A percentile compares a stretch with the other conserved stretches of the same genome.
Evolutionary conservation across 2,329 filamentous ascomycete species (phyloP).

Genomic region (Hypoxylon rubiginosum): DNA sequence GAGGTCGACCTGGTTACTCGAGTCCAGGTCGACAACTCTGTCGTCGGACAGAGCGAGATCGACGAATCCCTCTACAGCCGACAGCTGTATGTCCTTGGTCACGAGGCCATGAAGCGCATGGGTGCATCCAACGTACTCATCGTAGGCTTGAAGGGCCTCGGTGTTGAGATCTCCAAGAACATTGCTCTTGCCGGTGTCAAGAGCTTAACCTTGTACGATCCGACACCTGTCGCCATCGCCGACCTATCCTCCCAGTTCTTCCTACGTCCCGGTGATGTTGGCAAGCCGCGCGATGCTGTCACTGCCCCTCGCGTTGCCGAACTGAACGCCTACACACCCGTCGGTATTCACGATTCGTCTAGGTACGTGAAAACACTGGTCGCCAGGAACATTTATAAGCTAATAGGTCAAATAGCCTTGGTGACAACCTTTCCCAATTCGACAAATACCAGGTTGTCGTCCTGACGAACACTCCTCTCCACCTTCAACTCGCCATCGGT

Average conservation of each 20-base stretch:
- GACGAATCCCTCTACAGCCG: slow-evolving; percentile 81
- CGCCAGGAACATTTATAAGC: slow-evolving; percentile 20
- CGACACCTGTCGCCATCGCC: slow-evolving; percentile 82
- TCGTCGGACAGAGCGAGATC: slow-evolving; percentile 70
- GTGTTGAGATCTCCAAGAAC: slow-evolving; percentile 99
- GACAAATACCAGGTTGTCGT: slow-evolving; percentile 95
- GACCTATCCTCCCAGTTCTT: slow-evolving; percentile 99
- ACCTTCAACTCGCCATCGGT: slow-evolving; percentile 84
- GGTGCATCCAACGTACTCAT: slow-evolving; percentile 94
- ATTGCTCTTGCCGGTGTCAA: slow-evolving; percentile 98
- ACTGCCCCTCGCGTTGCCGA: slow-evolving; percentile 92
- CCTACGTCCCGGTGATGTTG: slow-evolving; percentile 87
- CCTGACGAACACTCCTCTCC: slow-evolving; percentile 84
- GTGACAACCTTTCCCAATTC: slow-evolving; percentile 81
- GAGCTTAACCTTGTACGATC: slow-evolving; percentile 93
- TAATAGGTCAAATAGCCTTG: slow-evolving; percentile 68
- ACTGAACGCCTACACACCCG: slow-evolving; percentile 95
- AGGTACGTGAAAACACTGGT: slow-evolving; percentile 57
- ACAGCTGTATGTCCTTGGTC: slow-evolving; percentile 78
- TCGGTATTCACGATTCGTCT: slow-evolving; percentile 77
- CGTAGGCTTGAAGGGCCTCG: slow-evolving; percentile 90
- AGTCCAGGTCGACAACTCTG: slow-evolving; percentile 75
- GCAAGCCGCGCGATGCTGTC: slow-evolving; percentile 88
- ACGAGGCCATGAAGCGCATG: slow-evolving; percentile 98
- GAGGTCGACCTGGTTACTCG: slow-evolving; percentile 73